These are phyloP conservation scores for Acrocalymma vagum DNA, from an alignment of 2,329 filamentous ascomycete genomes.

Conservation along the genomic window DNA sequence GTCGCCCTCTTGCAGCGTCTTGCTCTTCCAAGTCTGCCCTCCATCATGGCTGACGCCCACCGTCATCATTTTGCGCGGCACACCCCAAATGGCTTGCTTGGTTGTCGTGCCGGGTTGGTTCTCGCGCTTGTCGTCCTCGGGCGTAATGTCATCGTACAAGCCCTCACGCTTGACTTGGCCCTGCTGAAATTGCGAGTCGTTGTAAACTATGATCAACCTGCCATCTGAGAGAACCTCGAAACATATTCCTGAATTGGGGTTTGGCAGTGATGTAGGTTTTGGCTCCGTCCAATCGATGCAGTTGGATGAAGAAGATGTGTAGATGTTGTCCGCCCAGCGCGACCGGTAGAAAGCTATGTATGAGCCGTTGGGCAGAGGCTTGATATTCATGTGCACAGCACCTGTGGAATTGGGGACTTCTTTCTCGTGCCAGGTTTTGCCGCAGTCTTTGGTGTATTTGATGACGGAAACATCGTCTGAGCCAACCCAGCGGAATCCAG, in stretches of 20 bases:
- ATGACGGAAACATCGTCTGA: slow-evolving; percentile 55
- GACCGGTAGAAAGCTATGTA: slow-evolving; percentile 54
- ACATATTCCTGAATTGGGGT: slow-evolving; percentile 56
- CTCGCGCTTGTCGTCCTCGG: slow-evolving; percentile 48
- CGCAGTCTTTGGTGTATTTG: slow-evolving; percentile 48
- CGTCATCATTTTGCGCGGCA: slow-evolving; percentile 48
- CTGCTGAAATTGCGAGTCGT: slow-evolving; percentile 47
- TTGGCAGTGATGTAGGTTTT: slow-evolving; percentile 47
- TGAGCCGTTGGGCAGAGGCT: slow-evolving; percentile 29
- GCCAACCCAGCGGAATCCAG: slow-evolving; percentile 54
- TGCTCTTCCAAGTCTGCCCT: slow-evolving; percentile 49
- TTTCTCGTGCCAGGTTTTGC: slow-evolving; percentile 51
- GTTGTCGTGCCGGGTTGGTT: slow-evolving; percentile 49
- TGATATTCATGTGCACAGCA: slow-evolving; percentile 56
- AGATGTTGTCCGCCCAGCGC: slow-evolving; percentile 56
- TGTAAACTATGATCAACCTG: slow-evolving; percentile 50
- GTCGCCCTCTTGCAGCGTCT: slow-evolving; percentile 54
- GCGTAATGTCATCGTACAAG: slow-evolving; percentile 56
- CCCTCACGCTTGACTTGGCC: slow-evolving; percentile 49
- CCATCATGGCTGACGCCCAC: slow-evolving; percentile 48
- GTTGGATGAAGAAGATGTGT: slow-evolving; percentile 51
- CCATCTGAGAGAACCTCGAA: slow-evolving; percentile 49
- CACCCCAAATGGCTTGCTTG: slow-evolving; percentile 56
- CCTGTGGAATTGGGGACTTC: slow-evolving; percentile 49
- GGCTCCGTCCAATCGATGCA: slow-evolving; percentile 51